These are phyloP conservation scores for Starmerella geochares DNA, from an alignment of 805 yeast species.

Conservation along the genomic window DNA sequence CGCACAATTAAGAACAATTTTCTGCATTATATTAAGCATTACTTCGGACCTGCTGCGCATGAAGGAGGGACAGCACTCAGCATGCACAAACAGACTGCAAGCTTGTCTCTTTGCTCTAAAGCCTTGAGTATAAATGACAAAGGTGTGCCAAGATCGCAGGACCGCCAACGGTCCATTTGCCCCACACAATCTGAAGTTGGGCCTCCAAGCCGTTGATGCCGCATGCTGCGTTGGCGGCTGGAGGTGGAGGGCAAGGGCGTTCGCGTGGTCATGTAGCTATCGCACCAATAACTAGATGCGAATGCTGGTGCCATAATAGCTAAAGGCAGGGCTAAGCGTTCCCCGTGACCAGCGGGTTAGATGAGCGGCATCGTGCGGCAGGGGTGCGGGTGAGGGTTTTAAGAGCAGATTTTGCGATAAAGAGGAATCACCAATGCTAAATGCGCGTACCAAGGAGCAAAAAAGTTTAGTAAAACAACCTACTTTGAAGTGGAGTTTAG, in stretches of 20 bases:
- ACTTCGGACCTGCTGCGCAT: too few relatives aligned
- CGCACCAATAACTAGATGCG: not conserved
- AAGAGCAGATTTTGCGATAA: not conserved
- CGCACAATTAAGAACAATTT: too few relatives aligned
- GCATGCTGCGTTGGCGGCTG: not conserved
- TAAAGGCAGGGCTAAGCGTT: constrained; percentile 2
- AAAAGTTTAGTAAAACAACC: constrained; percentile 8
- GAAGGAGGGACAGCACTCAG: too few relatives aligned
- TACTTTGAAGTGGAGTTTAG: constrained; percentile 3
- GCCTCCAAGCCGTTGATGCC: not conserved
- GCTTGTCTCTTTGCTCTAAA: too few relatives aligned
- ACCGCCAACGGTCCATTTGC: too few relatives aligned
- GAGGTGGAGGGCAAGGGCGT: not conserved
- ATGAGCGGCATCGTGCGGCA: not conserved
- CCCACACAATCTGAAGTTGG: too few relatives aligned
- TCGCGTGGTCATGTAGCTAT: not conserved
- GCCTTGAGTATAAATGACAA: too few relatives aligned
- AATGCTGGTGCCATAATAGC: not conserved
- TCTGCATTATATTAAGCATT: too few relatives aligned
- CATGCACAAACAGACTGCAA: too few relatives aligned
- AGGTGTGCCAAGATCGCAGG: too few relatives aligned
- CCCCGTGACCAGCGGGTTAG: not conserved
- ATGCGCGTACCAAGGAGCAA: not conserved
- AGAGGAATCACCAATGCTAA: not conserved
- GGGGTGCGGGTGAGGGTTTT: constrained; percentile 1